A percentile compares a stretch with the other conserved stretches of the same genome.
These are phyloP conservation scores for Astrothelium macrocarpum DNA, from an alignment of 495 filamentous ascomycete species.

Conservation along the genomic window DNA sequence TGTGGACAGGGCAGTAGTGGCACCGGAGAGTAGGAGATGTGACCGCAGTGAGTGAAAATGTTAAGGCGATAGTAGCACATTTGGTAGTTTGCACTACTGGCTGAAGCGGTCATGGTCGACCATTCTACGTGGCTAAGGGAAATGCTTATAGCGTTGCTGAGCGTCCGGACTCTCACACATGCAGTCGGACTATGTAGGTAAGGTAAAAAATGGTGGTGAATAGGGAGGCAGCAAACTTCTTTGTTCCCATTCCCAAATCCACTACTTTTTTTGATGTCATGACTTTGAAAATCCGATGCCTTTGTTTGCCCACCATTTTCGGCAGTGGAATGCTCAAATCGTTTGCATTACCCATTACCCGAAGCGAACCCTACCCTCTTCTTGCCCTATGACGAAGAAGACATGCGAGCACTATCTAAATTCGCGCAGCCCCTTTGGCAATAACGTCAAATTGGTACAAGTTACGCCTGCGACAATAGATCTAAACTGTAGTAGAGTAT, in stretches of 20 bases:
- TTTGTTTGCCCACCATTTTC: neutral
- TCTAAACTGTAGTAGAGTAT: too few species aligned
- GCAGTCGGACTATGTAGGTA: too few species aligned
- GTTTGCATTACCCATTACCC: too few species aligned
- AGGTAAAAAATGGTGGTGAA: too few species aligned
- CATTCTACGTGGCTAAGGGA: neutral
- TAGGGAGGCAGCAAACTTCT: neutral
- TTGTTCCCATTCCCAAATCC: neutral
- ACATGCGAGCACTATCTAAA: too few species aligned
- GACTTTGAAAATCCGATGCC: neutral
- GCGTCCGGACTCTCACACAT: too few species aligned
- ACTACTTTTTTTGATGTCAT: neutral
- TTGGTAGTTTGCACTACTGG: neutral
- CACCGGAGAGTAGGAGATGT: conserved; percentile 19
- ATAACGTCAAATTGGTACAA: too few species aligned
- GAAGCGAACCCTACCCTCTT: too few species aligned
- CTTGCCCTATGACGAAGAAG: too few species aligned
- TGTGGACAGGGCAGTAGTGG: conserved; percentile 13
- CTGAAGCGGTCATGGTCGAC: neutral
- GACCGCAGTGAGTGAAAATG: conserved; percentile 30
- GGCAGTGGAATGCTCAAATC: neutral
- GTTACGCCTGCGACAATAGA: too few species aligned
- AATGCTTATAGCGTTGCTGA: neutral
- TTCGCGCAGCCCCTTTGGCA: too few species aligned
- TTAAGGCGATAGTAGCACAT: conserved; percentile 34